These are phyloP conservation scores for Rhodotorula sphaerocarpa DNA, from an alignment of 768 basidiomycete species.

Conservation along the genomic window DNA sequence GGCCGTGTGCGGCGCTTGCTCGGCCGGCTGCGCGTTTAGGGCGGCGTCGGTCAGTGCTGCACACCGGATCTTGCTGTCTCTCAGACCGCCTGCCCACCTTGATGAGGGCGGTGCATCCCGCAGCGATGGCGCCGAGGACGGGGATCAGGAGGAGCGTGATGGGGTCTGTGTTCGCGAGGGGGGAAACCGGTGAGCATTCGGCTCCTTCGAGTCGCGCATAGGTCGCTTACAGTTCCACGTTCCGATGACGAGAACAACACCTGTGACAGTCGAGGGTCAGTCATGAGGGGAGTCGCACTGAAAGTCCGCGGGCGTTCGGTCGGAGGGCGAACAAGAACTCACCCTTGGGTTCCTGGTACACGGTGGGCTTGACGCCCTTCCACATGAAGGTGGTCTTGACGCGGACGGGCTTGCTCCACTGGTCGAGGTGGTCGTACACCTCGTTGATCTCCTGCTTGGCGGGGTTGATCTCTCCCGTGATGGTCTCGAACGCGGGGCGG, in stretches of 20 bases:
- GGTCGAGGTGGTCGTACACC: conserved; percentile 59
- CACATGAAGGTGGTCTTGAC: conserved; percentile 55
- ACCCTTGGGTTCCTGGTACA: conserved; percentile 64
- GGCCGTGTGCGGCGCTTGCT: conserved; percentile 54
- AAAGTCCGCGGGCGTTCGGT: no score
- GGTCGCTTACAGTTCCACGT: conserved; percentile 41
- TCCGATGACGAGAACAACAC: conserved; percentile 38
- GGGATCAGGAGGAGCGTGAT: conserved; percentile 55
- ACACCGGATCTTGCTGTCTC: no score
- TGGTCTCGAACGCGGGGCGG: conserved; percentile 55
- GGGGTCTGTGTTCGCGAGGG: no score
- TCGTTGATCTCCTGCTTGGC: conserved; percentile 51
- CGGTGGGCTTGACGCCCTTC: conserved; percentile 55
- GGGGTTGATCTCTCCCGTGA: conserved; percentile 57
- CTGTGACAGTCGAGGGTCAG: neutral
- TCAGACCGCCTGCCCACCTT: conserved; percentile 45
- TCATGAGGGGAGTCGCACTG: no score
- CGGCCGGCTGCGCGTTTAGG: conserved; percentile 51
- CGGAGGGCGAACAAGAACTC: no score
- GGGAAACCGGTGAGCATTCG: no score
- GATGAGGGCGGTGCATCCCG: conserved; percentile 62
- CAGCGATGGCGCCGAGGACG: conserved; percentile 65
- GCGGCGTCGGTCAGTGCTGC: conserved; percentile 47
- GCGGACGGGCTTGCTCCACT: conserved; percentile 63
- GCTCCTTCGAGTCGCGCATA: no score